Conservation (phyloP, 2,329 filamentous ascomycete genomes). For the Stagonosporopsis vannaccii region DNA sequence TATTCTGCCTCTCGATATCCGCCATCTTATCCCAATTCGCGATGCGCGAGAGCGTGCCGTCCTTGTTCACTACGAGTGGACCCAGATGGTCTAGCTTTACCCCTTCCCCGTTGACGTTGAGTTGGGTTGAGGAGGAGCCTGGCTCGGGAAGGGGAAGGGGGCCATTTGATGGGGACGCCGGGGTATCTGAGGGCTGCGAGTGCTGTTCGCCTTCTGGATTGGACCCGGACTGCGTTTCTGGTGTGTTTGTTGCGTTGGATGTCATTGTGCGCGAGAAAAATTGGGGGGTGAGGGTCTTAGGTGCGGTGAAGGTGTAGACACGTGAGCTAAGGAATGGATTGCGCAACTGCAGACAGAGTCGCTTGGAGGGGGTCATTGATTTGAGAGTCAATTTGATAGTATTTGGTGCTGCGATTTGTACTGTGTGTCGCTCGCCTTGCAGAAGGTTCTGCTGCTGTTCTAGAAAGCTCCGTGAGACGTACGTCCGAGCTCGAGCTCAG, state of each 20-base stretch:
- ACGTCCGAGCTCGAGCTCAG: constrained; percentile 5
- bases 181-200: not conserved
- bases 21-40: constrained; percentile 77
- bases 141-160: constrained; percentile 12
- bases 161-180: not conserved
- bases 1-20: constrained; percentile 71
- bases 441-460: constrained; percentile 13
- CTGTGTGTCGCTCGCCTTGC: not conserved
- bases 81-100: constrained; percentile 73
- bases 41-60: constrained; percentile 75
- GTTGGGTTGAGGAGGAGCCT: constrained; percentile 20
- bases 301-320: not conserved
- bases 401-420: not conserved
- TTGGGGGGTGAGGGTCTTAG: not conserved
- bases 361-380: constrained; percentile 7
- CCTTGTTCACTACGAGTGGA: constrained; percentile 75
- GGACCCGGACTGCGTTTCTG: not conserved
- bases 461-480: constrained; percentile 16
- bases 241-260: not conserved
- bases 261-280: constrained; percentile 14
- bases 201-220: not conserved
- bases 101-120: constrained; percentile 45
- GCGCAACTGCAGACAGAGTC: not conserved
- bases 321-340: not conserved
- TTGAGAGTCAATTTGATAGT: not conserved